Evolutionary conservation across 2,329 filamentous ascomycete species (phyloP).

Genomic region (Venturia carpophila): DNA sequence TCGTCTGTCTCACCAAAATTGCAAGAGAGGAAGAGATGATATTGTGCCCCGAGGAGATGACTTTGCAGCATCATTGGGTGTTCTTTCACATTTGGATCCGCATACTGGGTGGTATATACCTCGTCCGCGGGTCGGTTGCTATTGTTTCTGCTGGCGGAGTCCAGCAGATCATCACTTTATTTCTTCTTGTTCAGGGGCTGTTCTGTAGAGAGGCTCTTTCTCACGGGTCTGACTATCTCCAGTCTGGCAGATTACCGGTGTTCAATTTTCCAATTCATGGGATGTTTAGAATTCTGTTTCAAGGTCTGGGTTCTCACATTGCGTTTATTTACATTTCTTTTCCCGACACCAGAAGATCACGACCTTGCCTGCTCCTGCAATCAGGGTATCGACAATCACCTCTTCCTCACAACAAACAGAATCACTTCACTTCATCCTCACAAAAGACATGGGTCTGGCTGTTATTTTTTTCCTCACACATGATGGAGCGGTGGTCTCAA

Average conservation of each 20-base stretch:
- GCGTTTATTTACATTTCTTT: background rate
- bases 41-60: background rate
- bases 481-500: background rate
- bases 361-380: background rate
- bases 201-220: slow-evolving; percentile 11
- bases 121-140: slow-evolving; percentile 13
- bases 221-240: slow-evolving; percentile 4
- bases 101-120: slow-evolving; percentile 10
- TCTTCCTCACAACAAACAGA: slow-evolving; percentile 1
- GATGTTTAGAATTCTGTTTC: slow-evolving; percentile 11
- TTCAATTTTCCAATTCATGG: slow-evolving; percentile 13
- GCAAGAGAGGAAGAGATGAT: background rate
- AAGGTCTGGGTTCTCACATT: slow-evolving; percentile 1
- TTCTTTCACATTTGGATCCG: slow-evolving; percentile 12
- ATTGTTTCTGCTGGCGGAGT: slow-evolving; percentile 12
- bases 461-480: background rate
- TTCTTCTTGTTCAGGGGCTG: background rate
- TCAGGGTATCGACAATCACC: background rate
- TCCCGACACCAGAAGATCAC: slow-evolving; percentile 1
- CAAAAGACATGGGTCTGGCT: slow-evolving; percentile 9
- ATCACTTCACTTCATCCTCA: slow-evolving; percentile 1
- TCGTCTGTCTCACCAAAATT: slow-evolving; percentile 5
- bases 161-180: slow-evolving; percentile 2
- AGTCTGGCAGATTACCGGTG: slow-evolving; percentile 12
- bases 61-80: slow-evolving; percentile 10